These are phyloP conservation scores for Thamnidium elegans DNA, from an alignment of 192 early-diverging fungal species.

Conservation along the genomic window DNA sequence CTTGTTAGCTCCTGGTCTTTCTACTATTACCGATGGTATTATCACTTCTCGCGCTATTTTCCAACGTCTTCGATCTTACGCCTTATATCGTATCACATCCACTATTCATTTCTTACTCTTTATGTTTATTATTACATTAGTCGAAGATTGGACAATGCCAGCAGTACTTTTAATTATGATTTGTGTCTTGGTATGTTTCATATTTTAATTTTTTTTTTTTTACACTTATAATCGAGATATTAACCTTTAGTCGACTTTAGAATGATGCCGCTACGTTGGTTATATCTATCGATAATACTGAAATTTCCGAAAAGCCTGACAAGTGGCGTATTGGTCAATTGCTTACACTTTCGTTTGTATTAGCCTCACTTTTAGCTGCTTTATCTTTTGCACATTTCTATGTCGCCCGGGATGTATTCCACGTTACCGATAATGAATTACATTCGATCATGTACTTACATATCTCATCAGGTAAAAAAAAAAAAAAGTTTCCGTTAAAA, in stretches of 20 bases:
- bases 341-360: slow-evolving; percentile 73
- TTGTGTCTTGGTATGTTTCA: slow-evolving; percentile 59
- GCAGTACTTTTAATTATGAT: slow-evolving; percentile 83
- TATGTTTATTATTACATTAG: slow-evolving; percentile 89
- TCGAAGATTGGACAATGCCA: slow-evolving; percentile 77
- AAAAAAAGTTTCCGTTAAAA: slow-evolving; percentile 42
- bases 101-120: slow-evolving; percentile 95
- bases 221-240: neutral
- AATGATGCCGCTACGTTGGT: slow-evolving; percentile 92
- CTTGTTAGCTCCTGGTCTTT: slow-evolving; percentile 81
- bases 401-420: slow-evolving; percentile 65
- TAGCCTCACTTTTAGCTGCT: slow-evolving; percentile 70
- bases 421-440: slow-evolving; percentile 55
- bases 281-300: slow-evolving; percentile 90
- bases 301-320: slow-evolving; percentile 85
- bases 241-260: slow-evolving; percentile 9
- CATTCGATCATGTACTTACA: slow-evolving; percentile 94
- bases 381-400: slow-evolving; percentile 86
- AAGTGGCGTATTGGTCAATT: slow-evolving; percentile 96
- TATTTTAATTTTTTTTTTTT: neutral
- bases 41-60: slow-evolving; percentile 89
- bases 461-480: slow-evolving; percentile 62
- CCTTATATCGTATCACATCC: slow-evolving; percentile 92
- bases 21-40: slow-evolving; percentile 91
- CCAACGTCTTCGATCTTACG: slow-evolving; percentile 92